Evolutionary conservation across 2,329 filamentous ascomycete genomes (phyloP), one percentile per base, ranked within the genome.

Genomic region (Alternaria ventricosa): DNA sequence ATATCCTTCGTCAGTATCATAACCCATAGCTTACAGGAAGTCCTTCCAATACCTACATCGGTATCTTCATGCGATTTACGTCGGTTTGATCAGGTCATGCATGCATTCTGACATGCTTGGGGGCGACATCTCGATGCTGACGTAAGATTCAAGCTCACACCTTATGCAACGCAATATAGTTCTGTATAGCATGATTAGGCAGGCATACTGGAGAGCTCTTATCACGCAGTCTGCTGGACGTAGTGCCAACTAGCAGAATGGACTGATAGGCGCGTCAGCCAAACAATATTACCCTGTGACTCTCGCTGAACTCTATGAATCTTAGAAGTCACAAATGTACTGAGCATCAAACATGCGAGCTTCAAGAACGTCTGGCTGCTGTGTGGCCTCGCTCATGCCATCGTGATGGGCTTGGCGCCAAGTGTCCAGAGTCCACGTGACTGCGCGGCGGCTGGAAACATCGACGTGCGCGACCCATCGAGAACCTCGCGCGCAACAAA

Each of bases 401-500:
- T 36, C n/a, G 30, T 25, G 13, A 7, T 53, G 20, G 13, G 1
- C 15, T 41, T 53, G 49, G 49, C 30, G 15, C 49, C 13, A 53
- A 51, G 47, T 1, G 0, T 10, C 0, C 20, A 22, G 1, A 6
- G 13, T 22, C 33, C 49, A 53, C 30, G 49, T 53, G 49, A 53
- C 30, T n/a, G 30, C 49, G 49, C 30, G 49, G 33, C 13, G 20
- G 28, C 13, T 1, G 49, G 28, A 22, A 53, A 23, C 49, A 53
- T 53, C 28, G 18, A 36, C 23, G 28, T 57, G 53, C 53, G 56
- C 59, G 58, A 46, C 56, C 53, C 61, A 30, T 27, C 57, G 53
- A 50, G 60, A 55, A 49, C 59, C 58, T 60, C 44, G 60, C 56
- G 63, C 60, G 62, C 59, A 55, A 36, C 20, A 23, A 51, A 61